Conservation (phyloP, 1,284 basidiomycete species). For the Ustilago tritici region DNA sequence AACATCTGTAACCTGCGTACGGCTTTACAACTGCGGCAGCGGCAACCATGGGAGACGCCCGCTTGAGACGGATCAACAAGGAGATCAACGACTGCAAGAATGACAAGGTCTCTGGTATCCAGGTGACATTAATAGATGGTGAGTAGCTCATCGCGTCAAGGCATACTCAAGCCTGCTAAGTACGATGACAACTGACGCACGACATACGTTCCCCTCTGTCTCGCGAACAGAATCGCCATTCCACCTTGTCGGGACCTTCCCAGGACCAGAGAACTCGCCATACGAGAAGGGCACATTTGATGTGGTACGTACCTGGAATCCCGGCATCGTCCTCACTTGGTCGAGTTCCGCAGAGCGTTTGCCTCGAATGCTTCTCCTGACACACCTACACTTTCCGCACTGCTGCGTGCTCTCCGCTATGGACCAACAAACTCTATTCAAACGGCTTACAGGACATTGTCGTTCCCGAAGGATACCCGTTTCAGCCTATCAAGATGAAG, state of each 20-base stretch:
- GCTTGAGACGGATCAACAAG: slow-evolving; percentile 89
- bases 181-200: slow-evolving; percentile 4
- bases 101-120: slow-evolving; percentile 87
- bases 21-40: neutral
- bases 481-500: slow-evolving; percentile 95
- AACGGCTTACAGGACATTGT: slow-evolving; percentile 80
- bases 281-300: slow-evolving; percentile 94
- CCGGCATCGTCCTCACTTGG: neutral
- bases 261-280: slow-evolving; percentile 77
- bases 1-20: neutral
- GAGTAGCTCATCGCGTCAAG: slow-evolving; percentile 4
- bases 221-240: slow-evolving; percentile 40
- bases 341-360: neutral
- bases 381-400: neutral
- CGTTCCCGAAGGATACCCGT: slow-evolving; percentile 92
- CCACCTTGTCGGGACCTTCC: slow-evolving; percentile 56
- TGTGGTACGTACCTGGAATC: slow-evolving; percentile 75
- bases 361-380: neutral
- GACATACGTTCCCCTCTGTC: neutral
- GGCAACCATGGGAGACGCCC: slow-evolving; percentile 76
- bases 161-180: neutral
- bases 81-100: slow-evolving; percentile 87
- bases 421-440: neutral
- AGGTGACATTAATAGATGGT: slow-evolving; percentile 83
- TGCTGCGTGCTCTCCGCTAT: neutral